phyloP scores from a whole-genome alignment of 768 basidiomycete genomes.

The Daedaleopsis nitida region DNA sequence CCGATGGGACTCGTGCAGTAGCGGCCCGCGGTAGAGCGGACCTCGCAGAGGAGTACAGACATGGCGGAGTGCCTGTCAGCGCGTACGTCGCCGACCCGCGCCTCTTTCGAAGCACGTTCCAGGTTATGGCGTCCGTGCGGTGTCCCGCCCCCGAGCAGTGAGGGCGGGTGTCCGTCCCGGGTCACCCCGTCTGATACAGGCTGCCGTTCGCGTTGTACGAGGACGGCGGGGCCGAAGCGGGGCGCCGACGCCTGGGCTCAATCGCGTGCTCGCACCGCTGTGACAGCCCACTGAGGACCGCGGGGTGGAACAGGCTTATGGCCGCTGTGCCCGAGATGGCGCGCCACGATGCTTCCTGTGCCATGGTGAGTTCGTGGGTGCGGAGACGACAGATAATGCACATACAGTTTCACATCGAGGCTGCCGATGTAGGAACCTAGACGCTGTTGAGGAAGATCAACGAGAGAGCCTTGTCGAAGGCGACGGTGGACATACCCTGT shows the following conservation, averaged over 20 bases:
- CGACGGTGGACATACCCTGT: background rate
- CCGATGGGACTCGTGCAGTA: background rate
- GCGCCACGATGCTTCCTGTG: background rate
- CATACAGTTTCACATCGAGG: background rate
- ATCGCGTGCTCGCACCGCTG: background rate
- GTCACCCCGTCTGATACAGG: background rate
- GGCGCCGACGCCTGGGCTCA: background rate
- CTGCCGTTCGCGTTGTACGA: background rate
- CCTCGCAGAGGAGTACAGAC: background rate
- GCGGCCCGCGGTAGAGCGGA: background rate
- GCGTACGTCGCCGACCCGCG: background rate
- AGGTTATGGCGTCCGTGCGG: background rate
- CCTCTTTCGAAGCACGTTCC: background rate
- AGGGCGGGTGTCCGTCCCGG: background rate
- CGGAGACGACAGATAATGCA: conserved; percentile 27
- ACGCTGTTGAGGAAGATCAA: background rate
- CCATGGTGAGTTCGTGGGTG: no score
- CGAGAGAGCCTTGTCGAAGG: background rate
- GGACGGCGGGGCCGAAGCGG: background rate
- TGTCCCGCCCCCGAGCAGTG: background rate
- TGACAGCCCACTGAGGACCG: background rate
- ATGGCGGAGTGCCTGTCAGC: background rate
- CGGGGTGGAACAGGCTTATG: background rate
- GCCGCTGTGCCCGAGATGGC: background rate
- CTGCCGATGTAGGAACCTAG: background rate